Conservation (phyloP, 768 basidiomycete genomes). For the Xerocomellus dryophilus region DNA sequence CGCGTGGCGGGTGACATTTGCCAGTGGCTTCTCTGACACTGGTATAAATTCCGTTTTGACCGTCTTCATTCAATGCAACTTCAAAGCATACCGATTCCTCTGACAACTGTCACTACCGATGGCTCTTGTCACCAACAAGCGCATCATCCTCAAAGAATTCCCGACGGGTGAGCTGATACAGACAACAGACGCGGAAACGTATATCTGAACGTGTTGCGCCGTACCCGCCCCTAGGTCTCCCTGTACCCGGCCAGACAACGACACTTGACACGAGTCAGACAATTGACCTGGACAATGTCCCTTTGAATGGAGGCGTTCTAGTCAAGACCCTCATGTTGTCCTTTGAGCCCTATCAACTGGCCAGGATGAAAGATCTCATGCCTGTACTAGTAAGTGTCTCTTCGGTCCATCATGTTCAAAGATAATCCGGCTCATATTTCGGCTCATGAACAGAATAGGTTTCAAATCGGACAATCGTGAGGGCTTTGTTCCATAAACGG, state of each 20-base stretch:
- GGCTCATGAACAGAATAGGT: conserved; percentile 14
- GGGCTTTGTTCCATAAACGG: neutral
- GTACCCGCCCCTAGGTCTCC: neutral
- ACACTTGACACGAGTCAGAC: conserved; percentile 42
- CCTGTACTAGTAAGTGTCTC: conserved; percentile 39
- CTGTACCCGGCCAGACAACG: conserved; percentile 41
- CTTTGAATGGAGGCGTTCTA: conserved; percentile 46
- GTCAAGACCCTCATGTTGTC: conserved; percentile 49
- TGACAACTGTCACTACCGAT: neutral
- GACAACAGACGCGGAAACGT: too few species aligned
- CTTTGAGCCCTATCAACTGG: conserved; percentile 45
- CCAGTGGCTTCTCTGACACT: too few species aligned
- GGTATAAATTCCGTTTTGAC: neutral
- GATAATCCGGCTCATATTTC: neutral
- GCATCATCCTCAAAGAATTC: conserved; percentile 37
- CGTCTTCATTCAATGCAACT: neutral
- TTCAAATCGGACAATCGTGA: conserved; percentile 5
- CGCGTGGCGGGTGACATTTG: too few species aligned
- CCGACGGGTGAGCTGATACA: neutral
- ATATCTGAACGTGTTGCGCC: neutral
- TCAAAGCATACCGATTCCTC: neutral
- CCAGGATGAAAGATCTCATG: conserved; percentile 41
- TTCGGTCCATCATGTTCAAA: conserved; percentile 22
- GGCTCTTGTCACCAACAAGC: conserved; percentile 30
- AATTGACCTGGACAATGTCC: conserved; percentile 48